A percentile compares a stretch with the other conserved stretches of the same genome.
These are phyloP conservation scores for Astrothelium macrocarpum DNA, from an alignment of 495 filamentous ascomycete species.

Conservation along the genomic window DNA sequence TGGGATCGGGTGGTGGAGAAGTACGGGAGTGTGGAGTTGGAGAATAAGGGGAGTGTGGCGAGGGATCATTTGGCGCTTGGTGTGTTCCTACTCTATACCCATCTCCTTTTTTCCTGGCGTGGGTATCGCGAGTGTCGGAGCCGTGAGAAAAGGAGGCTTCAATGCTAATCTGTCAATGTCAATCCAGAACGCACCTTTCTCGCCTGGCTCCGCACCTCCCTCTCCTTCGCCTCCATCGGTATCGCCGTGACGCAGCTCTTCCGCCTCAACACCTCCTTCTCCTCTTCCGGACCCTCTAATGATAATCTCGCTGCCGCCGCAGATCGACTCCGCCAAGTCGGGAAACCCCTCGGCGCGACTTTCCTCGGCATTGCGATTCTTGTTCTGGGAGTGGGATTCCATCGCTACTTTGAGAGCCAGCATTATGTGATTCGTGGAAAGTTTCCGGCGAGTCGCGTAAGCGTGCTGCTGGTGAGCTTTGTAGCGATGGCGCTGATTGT, in stretches of 20 bases:
- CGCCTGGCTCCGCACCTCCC: slow-evolving; percentile 89
- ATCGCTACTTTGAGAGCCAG: slow-evolving; percentile 58
- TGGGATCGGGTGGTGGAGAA: slow-evolving; percentile 48
- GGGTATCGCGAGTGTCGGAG: no score
- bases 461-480: slow-evolving; percentile 65
- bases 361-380: slow-evolving; percentile 84
- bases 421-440: slow-evolving; percentile 90
- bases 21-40: slow-evolving; percentile 77
- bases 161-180: no score
- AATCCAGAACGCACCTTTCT: slow-evolving; percentile 96
- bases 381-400: slow-evolving; percentile 72
- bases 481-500: slow-evolving; percentile 40
- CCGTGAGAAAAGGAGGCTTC: no score
- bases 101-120: slow-evolving; percentile 1
- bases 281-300: no score
- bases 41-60: slow-evolving; percentile 94
- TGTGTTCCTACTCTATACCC: slow-evolving; percentile 35
- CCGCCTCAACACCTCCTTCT: slow-evolving; percentile 68
- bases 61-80: slow-evolving; percentile 90
- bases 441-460: slow-evolving; percentile 85
- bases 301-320: no score
- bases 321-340: slow-evolving; percentile 61
- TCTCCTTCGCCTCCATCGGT: slow-evolving; percentile 93
- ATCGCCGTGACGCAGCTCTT: slow-evolving; percentile 96
- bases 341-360: slow-evolving; percentile 87